Percentiles rank a stretch among this genome's conserved stretches.
These are phyloP conservation scores for Epithele typhae DNA, from an alignment of 768 basidiomycete species.

Conservation along the genomic window DNA sequence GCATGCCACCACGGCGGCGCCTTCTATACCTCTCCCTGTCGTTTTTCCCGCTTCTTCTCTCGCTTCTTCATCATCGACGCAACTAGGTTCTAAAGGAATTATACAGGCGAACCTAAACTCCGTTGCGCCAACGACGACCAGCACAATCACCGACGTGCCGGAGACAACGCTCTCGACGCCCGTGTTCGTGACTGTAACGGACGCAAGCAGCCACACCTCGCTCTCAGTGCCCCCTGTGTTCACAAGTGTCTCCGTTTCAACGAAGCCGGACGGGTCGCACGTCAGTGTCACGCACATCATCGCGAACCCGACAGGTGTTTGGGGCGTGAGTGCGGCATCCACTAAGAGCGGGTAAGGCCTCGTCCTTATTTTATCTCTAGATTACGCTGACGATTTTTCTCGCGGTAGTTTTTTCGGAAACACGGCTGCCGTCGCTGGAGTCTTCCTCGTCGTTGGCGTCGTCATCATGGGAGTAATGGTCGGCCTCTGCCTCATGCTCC, in stretches of 20 bases:
- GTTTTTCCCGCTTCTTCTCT: slow-evolving; percentile 1
- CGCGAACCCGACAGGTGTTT: slow-evolving; percentile 42
- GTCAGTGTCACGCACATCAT: slow-evolving; percentile 50
- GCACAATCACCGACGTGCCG: slow-evolving; percentile 37
- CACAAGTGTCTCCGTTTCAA: slow-evolving; percentile 43
- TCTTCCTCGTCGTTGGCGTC: slow-evolving; percentile 68
- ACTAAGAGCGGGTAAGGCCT: slow-evolving; percentile 18
- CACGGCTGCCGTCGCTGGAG: slow-evolving; percentile 64
- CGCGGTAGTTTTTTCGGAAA: slow-evolving; percentile 59
- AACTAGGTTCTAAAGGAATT: slow-evolving; percentile 8
- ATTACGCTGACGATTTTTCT: not conserved
- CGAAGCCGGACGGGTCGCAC: slow-evolving; percentile 38
- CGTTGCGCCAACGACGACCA: slow-evolving; percentile 27
- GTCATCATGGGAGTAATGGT: slow-evolving; percentile 42
- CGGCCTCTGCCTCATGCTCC: slow-evolving; percentile 35
- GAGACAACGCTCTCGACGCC: slow-evolving; percentile 43
- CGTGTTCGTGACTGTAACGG: slow-evolving; percentile 37
- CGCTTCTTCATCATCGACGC: not conserved
- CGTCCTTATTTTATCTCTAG: not conserved
- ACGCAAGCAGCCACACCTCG: slow-evolving; percentile 33
- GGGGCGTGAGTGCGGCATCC: slow-evolving; percentile 18
- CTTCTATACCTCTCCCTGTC: slow-evolving; percentile 1
- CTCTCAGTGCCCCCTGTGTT: slow-evolving; percentile 42
- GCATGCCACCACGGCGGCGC: not conserved
- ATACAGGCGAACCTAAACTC: slow-evolving; percentile 19